Evolutionary conservation across 2,329 filamentous ascomycete genomes (phyloP), one percentile per base, ranked within the genome.

Genomic region (Aspergillus sergii): DNA sequence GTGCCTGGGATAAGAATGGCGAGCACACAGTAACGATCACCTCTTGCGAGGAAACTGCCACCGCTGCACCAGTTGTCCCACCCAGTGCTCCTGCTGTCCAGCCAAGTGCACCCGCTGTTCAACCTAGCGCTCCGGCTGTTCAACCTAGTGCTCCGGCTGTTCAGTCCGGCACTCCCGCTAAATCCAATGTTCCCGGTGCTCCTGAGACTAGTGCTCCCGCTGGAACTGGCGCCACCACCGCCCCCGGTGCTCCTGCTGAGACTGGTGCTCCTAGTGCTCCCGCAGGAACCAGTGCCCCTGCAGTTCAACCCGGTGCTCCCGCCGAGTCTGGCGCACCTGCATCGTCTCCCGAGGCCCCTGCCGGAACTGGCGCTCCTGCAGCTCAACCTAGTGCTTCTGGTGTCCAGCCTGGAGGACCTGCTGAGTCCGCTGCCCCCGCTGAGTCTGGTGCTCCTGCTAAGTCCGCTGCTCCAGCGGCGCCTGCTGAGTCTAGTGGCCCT

Each of bases 391-490:
- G 30, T 10, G 26, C 26, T 28, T 28, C 26, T 28, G 26, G 26
- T 28, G 26, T 7, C 5, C 26, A 28, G 26, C 26, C 26, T 28
- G 26, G 26, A 28, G 26, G 26, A 8, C 26, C 26, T 6, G 26
- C 30, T 32, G 30, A 32, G 30, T 32, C 30, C 30, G 34, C 34
- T 39, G 36, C 36, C 9, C 36, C 36, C 14, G 36, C 36, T 3
- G 16, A 19, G 36, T 19, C 36, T n/a, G n/a, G n/a, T n/a, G n/a
- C 36, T 19, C 36, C 36, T 5, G 36, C 36, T 3, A 7, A 19
- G 36, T 19, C 36, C 8, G 34, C 4, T 36, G 48, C n/a, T n/a
- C 64, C 61, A 34, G 61, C 58, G 12, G 64, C 34, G 26, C 55
- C 60, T 14, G 60, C 55, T 7, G 41, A 30, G 11, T 34, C 46